Evolutionary conservation across 83 land plant species (phyloP).

Genomic region (Larix sibirica): DNA sequence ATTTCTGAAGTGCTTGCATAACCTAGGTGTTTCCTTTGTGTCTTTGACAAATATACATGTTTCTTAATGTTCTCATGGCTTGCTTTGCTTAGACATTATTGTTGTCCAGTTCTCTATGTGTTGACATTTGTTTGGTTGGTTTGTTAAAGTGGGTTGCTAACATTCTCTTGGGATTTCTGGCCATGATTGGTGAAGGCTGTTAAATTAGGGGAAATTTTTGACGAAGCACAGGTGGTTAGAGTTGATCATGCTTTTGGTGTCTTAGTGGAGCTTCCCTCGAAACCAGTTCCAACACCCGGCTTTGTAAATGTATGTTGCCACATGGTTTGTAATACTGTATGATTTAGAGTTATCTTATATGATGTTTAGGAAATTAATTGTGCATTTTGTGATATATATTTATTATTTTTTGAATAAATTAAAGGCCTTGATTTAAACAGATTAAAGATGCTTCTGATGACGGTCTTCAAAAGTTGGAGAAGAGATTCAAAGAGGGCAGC

Average conservation of each 20-base stretch:
- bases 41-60: neutral
- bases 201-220: slow-evolving; percentile 74
- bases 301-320: slow-evolving; percentile 74
- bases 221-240: slow-evolving; percentile 69
- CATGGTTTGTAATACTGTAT: neutral
- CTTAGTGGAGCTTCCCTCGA: slow-evolving; percentile 78
- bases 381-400: neutral
- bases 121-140: too few species aligned
- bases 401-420: neutral
- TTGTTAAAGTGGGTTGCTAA: slow-evolving; percentile 1
- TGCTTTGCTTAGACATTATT: neutral
- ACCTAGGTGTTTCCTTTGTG: neutral
- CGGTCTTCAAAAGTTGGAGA: slow-evolving; percentile 65
- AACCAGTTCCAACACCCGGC: slow-evolving; percentile 58
- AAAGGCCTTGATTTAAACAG: slow-evolving; percentile 37
- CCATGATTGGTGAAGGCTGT: slow-evolving; percentile 29
- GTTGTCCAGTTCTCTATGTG: neutral
- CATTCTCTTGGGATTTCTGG: slow-evolving; percentile 14
- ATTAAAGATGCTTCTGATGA: slow-evolving; percentile 76
- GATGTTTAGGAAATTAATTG: neutral
- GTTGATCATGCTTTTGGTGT: slow-evolving; percentile 84
- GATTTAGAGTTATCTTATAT: neutral
- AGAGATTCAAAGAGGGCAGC: slow-evolving; percentile 75
- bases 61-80: neutral
- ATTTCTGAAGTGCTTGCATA: too few species aligned